Conservation (phyloP, 306 rosid species). For the Malus asiatica region DNA sequence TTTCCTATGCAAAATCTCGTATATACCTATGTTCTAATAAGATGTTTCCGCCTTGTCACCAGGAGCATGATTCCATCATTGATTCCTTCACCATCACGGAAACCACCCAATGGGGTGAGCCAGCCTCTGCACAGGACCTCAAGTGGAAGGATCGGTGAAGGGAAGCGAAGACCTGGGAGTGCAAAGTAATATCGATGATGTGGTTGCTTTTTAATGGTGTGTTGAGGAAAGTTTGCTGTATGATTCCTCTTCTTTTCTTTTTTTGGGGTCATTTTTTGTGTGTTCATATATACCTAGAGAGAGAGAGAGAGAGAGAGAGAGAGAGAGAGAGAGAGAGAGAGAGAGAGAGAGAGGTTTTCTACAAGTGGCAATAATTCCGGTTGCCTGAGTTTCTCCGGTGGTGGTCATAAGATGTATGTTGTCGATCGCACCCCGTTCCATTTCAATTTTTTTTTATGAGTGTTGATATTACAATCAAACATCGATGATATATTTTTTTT, state of each 20-base stretch:
- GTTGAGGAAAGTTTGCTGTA: conserved; percentile 12
- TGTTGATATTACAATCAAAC: not conserved
- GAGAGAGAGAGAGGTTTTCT: conserved; percentile 12
- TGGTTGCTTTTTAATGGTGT: not conserved
- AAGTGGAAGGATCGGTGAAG: conserved; percentile 25
- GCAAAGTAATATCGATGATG: conserved; percentile 35
- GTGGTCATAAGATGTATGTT: conserved; percentile 24
- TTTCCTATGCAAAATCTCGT: not conserved
- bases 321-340: conserved; percentile 10
- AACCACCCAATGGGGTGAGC: conserved; percentile 25
- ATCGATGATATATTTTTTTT: not conserved
- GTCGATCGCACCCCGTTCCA: conserved; percentile 2
- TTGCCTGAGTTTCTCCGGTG: conserved; percentile 31
- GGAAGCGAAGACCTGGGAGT: conserved; percentile 42
- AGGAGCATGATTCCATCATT: conserved; percentile 75
- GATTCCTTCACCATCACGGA: conserved; percentile 70
- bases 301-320: conserved; percentile 9
- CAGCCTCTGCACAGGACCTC: conserved; percentile 29
- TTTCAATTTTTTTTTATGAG: conserved; percentile 8
- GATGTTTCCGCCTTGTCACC: not conserved
- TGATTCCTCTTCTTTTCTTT: not conserved
- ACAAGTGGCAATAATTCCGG: conserved; percentile 19
- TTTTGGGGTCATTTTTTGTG: conserved; percentile 8
- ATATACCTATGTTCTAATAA: not conserved
- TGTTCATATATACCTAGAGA: conserved; percentile 18